phyloP scores from a whole-genome alignment of 2,329 filamentous ascomycete genomes.

The Alternaria conjuncta region DNA sequence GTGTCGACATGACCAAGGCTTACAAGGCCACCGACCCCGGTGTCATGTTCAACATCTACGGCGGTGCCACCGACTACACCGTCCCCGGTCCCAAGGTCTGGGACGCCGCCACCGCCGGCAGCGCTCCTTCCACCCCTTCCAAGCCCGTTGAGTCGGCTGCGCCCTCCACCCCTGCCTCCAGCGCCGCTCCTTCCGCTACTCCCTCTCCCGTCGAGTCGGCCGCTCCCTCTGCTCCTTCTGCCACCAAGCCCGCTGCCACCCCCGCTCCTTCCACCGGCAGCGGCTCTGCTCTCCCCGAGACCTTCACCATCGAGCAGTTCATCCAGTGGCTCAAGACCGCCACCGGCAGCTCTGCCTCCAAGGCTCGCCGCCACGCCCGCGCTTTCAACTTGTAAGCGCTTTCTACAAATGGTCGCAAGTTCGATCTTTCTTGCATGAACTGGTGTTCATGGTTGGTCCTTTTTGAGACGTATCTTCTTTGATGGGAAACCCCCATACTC shows the following conservation, averaged over 20 bases:
- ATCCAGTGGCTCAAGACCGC: slow-evolving; percentile 37
- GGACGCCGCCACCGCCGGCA: slow-evolving; percentile 25
- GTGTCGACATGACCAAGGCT: slow-evolving; percentile 55
- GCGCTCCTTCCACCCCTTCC: slow-evolving; percentile 19
- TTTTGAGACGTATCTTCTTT: slow-evolving; percentile 18
- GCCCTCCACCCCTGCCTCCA: slow-evolving; percentile 6
- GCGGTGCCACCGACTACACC: slow-evolving; percentile 39
- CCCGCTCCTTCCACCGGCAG: slow-evolving; percentile 16
- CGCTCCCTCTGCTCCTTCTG: slow-evolving; percentile 12
- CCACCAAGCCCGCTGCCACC: slow-evolving; percentile 6
- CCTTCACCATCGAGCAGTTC: slow-evolving; percentile 40
- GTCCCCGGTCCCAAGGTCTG: slow-evolving; percentile 51
- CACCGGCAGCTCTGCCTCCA: slow-evolving; percentile 25
- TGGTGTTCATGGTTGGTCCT: slow-evolving; percentile 13
- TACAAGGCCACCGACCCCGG: slow-evolving; percentile 50
- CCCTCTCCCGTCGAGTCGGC: slow-evolving; percentile 8
- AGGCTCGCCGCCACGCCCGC: slow-evolving; percentile 47
- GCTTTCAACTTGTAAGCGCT: slow-evolving; percentile 45
- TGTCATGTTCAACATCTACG: slow-evolving; percentile 52
- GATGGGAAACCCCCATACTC: slow-evolving; percentile 3
- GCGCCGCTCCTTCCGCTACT: slow-evolving; percentile 14
- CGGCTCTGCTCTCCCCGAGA: slow-evolving; percentile 33
- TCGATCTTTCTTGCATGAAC: slow-evolving; percentile 9
- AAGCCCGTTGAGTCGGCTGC: slow-evolving; percentile 5
- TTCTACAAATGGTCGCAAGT: slow-evolving; percentile 1